Conservation (phyloP, 441 rosid species). For the Populus hybrid region DNA sequence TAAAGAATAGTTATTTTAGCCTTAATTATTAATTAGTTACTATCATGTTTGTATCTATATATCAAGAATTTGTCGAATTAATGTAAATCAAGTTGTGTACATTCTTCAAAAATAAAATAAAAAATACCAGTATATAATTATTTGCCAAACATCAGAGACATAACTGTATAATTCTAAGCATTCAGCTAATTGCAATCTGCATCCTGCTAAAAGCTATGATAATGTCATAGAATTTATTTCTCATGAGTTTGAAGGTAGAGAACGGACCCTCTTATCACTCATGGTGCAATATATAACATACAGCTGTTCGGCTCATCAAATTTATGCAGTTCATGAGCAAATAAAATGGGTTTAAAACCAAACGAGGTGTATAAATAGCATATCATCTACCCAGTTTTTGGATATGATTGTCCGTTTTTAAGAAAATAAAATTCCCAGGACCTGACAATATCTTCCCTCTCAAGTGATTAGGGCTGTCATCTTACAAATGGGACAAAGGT, state of each 20-base stretch:
- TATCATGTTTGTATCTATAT: too few species aligned
- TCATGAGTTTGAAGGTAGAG: neutral
- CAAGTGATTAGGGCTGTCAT: conserved; percentile 56
- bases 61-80: too few species aligned
- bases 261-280: conserved; percentile 19
- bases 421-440: conserved; percentile 10
- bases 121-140: neutral
- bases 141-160: neutral
- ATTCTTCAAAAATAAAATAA: neutral
- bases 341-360: conserved; percentile 4
- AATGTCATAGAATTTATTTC: conserved; percentile 18
- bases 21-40: too few species aligned
- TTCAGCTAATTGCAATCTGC: neutral
- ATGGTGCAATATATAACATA: conserved; percentile 21
- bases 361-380: conserved; percentile 4
- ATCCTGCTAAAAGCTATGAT: neutral
- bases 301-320: conserved; percentile 11
- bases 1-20: too few species aligned
- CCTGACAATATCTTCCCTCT: conserved; percentile 4
- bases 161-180: neutral
- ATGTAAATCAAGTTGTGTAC: neutral
- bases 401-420: conserved; percentile 10
- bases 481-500: conserved; percentile 86
- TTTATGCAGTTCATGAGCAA: conserved; percentile 20
- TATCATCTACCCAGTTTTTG: conserved; percentile 20